Percentiles rank a stretch among this genome's conserved stretches.
Evolutionary conservation across 345 rosid species (phyloP).

Genomic region (Trapa bicornis): DNA sequence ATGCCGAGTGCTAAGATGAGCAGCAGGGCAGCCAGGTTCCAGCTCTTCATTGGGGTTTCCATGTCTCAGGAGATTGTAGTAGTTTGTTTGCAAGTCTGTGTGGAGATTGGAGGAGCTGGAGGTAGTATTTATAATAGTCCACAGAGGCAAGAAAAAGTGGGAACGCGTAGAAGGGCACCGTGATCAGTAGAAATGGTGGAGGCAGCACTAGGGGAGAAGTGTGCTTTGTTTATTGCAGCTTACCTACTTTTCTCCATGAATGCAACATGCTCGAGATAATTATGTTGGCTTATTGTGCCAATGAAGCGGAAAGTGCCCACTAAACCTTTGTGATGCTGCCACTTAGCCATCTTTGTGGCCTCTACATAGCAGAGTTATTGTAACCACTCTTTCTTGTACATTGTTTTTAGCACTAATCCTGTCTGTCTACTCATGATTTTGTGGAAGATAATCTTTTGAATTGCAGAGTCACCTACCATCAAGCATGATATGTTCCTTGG

Average conservation of each 20-base stretch:
- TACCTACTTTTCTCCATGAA: slow-evolving; percentile 2
- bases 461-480: not conserved
- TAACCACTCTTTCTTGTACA: not conserved
- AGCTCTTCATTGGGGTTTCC: slow-evolving; percentile 26
- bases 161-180: slow-evolving; percentile 10
- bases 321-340: slow-evolving; percentile 17
- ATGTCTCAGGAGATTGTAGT: slow-evolving; percentile 12
- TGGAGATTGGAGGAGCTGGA: slow-evolving; percentile 14
- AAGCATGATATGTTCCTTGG: not conserved
- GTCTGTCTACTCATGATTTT: no score
- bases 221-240: slow-evolving; percentile 4
- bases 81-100: not conserved
- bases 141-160: slow-evolving; percentile 1
- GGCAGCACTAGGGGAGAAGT: slow-evolving; percentile 28
- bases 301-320: slow-evolving; percentile 15
- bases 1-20: slow-evolving; percentile 27
- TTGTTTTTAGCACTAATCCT: not conserved
- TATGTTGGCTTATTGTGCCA: slow-evolving; percentile 13
- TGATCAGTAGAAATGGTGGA: slow-evolving; percentile 38
- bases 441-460: no score
- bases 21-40: slow-evolving; percentile 20
- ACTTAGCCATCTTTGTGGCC: slow-evolving; percentile 14
- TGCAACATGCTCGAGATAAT: slow-evolving; percentile 9
- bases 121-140: slow-evolving; percentile 16
- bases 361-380: not conserved